Evolutionary conservation across 2,329 filamentous ascomycete species (phyloP).

Genomic region (Daldinia sp.): DNA sequence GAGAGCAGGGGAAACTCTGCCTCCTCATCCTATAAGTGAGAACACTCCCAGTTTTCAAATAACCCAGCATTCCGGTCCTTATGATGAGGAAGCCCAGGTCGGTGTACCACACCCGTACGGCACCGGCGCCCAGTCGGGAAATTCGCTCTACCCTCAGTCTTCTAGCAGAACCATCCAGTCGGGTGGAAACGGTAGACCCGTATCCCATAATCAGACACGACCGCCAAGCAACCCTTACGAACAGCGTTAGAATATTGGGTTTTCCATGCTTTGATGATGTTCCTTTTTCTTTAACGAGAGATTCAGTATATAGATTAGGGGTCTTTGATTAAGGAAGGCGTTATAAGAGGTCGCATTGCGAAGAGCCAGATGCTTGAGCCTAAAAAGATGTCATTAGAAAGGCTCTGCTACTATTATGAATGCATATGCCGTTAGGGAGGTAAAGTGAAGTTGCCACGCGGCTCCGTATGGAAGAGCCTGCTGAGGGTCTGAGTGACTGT

Average conservation of each 20-base stretch:
- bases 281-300: conserved; percentile 4
- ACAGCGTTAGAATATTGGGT: conserved; percentile 34
- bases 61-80: conserved; percentile 42
- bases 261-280: conserved; percentile 9
- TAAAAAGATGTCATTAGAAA: conserved; percentile 13
- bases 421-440: conserved; percentile 23
- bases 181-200: not conserved
- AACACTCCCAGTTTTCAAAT: conserved; percentile 42
- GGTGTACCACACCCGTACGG: conserved; percentile 41
- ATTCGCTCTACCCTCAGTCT: conserved; percentile 29
- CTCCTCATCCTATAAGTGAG: conserved; percentile 28
- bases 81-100: conserved; percentile 47
- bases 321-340: conserved; percentile 21
- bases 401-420: conserved; percentile 22
- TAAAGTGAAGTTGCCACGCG: conserved; percentile 9
- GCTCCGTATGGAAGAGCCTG: not conserved
- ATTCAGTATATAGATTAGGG: conserved; percentile 22
- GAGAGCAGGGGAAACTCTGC: conserved; percentile 44
- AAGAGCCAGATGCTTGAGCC: conserved; percentile 5
- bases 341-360: conserved; percentile 11
- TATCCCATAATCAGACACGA: conserved; percentile 15
- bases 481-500: not conserved
- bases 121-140: conserved; percentile 15
- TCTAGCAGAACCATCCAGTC: conserved; percentile 23
- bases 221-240: conserved; percentile 31